Percentiles rank a stretch among this genome's conserved stretches.
These are phyloP conservation scores for Rhizopogon rudus DNA, from an alignment of 768 basidiomycete species.

Conservation along the genomic window DNA sequence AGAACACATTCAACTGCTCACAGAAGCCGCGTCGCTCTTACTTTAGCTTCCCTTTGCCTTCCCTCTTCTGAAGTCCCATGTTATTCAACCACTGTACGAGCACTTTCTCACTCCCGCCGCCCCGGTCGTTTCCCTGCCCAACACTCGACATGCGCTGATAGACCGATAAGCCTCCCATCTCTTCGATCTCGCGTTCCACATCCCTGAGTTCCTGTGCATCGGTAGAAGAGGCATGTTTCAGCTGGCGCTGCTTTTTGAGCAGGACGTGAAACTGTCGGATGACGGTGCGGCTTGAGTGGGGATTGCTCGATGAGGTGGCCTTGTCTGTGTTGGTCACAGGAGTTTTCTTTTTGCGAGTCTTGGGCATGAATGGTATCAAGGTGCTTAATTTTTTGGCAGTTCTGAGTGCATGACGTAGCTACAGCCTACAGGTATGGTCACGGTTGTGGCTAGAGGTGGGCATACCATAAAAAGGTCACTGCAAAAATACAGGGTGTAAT, in stretches of 20 bases:
- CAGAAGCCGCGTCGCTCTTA: slow-evolving; percentile 13
- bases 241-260: slow-evolving; percentile 60
- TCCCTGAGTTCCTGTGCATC: slow-evolving; percentile 35
- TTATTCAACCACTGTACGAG: slow-evolving; percentile 73
- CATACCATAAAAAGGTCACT: too few species aligned
- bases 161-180: slow-evolving; percentile 69
- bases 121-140: slow-evolving; percentile 77
- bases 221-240: slow-evolving; percentile 26
- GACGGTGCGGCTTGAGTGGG: slow-evolving; percentile 59
- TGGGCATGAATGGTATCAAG: slow-evolving; percentile 30
- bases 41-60: slow-evolving; percentile 27
- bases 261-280: slow-evolving; percentile 82
- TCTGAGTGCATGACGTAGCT: not conserved
- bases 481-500: too few species aligned
- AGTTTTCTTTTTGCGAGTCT: slow-evolving; percentile 37
- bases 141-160: slow-evolving; percentile 83
- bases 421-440: too few species aligned
- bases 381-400: not conserved
- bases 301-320: slow-evolving; percentile 40
- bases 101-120: slow-evolving; percentile 84
- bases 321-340: slow-evolving; percentile 34
- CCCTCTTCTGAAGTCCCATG: slow-evolving; percentile 28
- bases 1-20: not conserved
- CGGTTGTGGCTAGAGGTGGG: too few species aligned
- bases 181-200: slow-evolving; percentile 58